phyloP scores from a whole-genome alignment of 2,329 filamentous ascomycete species.

The Botrytis elliptica region DNA sequence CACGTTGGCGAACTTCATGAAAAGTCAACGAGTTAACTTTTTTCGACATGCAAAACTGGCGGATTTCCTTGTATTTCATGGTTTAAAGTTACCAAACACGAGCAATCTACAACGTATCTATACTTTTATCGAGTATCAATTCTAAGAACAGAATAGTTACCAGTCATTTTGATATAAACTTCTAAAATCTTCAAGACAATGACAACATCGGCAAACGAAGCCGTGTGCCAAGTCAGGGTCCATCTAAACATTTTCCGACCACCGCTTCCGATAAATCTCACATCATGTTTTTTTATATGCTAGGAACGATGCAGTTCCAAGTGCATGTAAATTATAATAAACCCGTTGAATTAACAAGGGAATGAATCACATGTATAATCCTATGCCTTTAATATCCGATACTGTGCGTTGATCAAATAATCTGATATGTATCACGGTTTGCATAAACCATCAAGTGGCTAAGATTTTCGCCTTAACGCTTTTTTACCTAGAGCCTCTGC shows the following conservation, averaged over 20 bases:
- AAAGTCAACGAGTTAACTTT: background rate
- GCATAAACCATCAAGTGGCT: background rate
- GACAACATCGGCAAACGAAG: background rate
- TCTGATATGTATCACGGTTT: background rate
- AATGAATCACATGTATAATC: background rate
- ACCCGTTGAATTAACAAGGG: background rate
- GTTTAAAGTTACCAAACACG: background rate
- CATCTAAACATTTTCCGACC: background rate
- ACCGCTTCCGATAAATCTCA: background rate
- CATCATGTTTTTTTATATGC: background rate
- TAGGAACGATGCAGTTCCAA: background rate
- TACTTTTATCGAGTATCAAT: background rate
- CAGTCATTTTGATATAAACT: background rate
- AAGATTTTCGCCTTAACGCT: background rate
- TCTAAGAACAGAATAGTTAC: background rate
- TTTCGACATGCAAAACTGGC: background rate
- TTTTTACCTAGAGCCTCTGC: background rate
- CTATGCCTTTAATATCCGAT: constrained; percentile 1
- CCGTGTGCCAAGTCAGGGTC: background rate
- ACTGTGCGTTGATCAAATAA: background rate
- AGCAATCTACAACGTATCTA: background rate
- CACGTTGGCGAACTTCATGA: background rate
- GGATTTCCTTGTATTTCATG: background rate
- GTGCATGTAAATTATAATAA: background rate
- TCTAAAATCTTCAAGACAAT: background rate